Conservation (phyloP, 306 rosid species). For the Crataegus laevigata region DNA sequence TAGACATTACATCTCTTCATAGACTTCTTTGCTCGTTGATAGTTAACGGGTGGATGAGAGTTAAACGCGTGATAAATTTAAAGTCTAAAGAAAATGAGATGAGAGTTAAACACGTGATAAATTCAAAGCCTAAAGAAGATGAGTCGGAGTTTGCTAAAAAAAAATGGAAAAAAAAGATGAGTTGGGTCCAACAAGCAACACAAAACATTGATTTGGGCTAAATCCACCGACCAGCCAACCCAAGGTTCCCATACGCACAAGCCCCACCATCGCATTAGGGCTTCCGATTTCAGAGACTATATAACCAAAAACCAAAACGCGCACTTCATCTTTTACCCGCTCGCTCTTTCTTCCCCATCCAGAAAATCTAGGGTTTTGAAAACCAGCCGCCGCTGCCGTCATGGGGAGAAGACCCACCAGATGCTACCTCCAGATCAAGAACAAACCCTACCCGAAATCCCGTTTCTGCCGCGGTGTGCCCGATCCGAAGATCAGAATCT, state of each 20-base stretch:
- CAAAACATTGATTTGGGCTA: not conserved
- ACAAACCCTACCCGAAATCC: conserved; percentile 63
- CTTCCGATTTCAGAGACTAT: not conserved
- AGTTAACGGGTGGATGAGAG: fast-evolving
- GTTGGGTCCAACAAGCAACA: not conserved
- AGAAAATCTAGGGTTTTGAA: not conserved
- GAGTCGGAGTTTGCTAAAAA: too few relatives aligned
- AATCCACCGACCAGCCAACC: not conserved
- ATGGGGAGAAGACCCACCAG: conserved; percentile 47
- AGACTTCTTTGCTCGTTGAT: too few relatives aligned
- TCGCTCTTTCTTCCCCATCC: not conserved
- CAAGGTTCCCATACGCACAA: not conserved
- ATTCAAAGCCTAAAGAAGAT: too few relatives aligned
- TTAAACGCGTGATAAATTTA: not conserved
- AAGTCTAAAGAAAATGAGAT: not conserved
- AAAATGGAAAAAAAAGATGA: too few relatives aligned
- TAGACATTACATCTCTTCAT: too few relatives aligned
- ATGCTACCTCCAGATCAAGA: conserved; percentile 69
- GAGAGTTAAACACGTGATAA: too few relatives aligned
- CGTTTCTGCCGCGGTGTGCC: conserved; percentile 68
- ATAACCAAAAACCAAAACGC: not conserved
- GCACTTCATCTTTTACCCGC: not conserved
- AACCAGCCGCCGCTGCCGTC: not conserved
- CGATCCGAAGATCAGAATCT: conserved; percentile 63
- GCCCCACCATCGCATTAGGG: not conserved